Conservation (phyloP, 2,329 filamentous ascomycete genomes). For the Ascochyta clinopodiicola region DNA sequence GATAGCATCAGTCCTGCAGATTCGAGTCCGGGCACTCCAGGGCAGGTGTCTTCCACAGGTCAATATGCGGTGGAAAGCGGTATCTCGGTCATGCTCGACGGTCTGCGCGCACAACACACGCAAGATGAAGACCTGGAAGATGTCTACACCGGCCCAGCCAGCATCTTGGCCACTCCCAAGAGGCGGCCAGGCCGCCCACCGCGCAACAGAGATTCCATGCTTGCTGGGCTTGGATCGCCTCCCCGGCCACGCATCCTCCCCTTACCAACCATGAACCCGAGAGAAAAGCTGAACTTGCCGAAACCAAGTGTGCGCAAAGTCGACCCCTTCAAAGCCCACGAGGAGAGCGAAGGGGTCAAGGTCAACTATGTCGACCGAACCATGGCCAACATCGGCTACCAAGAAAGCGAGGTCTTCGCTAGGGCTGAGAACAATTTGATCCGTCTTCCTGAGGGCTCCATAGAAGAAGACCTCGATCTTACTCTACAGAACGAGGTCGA, state of each 20-base stretch:
- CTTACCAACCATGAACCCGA: constrained; percentile 79
- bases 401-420: constrained; percentile 89
- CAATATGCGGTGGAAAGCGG: constrained; percentile 46
- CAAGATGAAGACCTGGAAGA: constrained; percentile 31
- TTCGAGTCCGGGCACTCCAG: constrained; percentile 56
- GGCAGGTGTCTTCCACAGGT: constrained; percentile 31
- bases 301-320: constrained; percentile 76
- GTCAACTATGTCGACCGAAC: constrained; percentile 93
- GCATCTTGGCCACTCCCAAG: constrained; percentile 49
- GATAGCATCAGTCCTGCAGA: constrained; percentile 68
- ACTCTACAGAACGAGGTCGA: constrained; percentile 67
- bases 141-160: constrained; percentile 9
- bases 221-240: constrained; percentile 65
- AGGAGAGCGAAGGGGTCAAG: constrained; percentile 84
- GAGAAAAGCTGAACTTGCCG: constrained; percentile 79
- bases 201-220: constrained; percentile 67
- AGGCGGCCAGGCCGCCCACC: constrained; percentile 70
- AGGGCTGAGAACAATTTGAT: constrained; percentile 76
- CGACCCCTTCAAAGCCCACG: constrained; percentile 80
- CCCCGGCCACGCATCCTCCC: constrained; percentile 72
- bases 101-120: constrained; percentile 42
- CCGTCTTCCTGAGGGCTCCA: constrained; percentile 65
- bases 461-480: constrained; percentile 69
- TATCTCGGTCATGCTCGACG: constrained; percentile 44
- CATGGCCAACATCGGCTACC: constrained; percentile 95